Percentiles rank a stretch among this genome's conserved stretches.
Conservation (phyloP, 2,329 filamentous ascomycete genomes). For the Phaeosphaeria sp. region DNA sequence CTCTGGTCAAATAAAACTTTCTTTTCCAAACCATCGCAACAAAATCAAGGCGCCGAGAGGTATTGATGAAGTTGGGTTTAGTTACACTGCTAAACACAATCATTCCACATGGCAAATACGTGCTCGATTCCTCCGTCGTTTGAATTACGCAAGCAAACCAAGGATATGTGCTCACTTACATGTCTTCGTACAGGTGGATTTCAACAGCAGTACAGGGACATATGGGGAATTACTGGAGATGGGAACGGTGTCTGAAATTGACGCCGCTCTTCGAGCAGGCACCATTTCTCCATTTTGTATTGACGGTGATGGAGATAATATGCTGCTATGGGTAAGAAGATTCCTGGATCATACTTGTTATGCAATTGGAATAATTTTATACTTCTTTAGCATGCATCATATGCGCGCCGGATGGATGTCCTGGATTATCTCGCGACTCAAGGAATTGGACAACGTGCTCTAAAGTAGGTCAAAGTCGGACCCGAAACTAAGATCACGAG, state of each 20-base stretch:
- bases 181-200: conserved; percentile 5
- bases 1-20: background rate
- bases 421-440: conserved; percentile 18
- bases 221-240: background rate
- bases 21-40: background rate
- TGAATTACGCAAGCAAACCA: background rate
- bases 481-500: no score
- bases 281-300: conserved; percentile 18
- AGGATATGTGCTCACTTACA: conserved; percentile 5
- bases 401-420: conserved; percentile 9
- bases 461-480: conserved; percentile 8
- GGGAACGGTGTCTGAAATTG: conserved; percentile 12
- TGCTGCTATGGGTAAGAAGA: conserved; percentile 13
- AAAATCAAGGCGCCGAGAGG: background rate
- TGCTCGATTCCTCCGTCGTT: background rate
- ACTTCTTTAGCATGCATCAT: conserved; percentile 8
- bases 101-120: background rate
- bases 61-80: background rate
- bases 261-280: conserved; percentile 14
- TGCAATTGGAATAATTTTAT: background rate
- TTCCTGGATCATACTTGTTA: background rate
- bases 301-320: conserved; percentile 2
- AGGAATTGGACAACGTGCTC: conserved; percentile 11
- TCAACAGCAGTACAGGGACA: background rate
- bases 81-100: background rate